Conservation (phyloP, 345 rosid genomes). For the Populus alba region DNA sequence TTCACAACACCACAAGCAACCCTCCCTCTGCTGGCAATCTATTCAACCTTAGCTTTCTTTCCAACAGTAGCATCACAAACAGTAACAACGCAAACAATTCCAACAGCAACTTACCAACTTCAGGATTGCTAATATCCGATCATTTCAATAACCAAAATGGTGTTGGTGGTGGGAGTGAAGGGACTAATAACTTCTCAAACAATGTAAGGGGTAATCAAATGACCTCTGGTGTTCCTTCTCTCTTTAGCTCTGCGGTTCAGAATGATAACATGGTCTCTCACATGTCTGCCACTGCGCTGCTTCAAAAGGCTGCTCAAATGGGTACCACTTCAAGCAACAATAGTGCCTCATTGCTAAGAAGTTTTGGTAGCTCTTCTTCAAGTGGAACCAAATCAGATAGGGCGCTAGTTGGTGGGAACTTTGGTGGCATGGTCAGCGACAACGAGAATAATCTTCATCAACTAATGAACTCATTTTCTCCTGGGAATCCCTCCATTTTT, state of each 20-base stretch:
- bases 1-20: constrained; percentile 28
- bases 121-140: constrained; percentile 36
- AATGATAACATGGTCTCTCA: constrained; percentile 44
- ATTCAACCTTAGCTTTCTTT: constrained; percentile 62
- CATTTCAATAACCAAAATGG: constrained; percentile 44
- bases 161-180: constrained; percentile 22
- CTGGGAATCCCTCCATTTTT: constrained; percentile 44
- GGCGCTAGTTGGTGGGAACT: constrained; percentile 11
- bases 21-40: constrained; percentile 31
- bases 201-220: constrained; percentile 41
- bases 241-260: constrained; percentile 51
- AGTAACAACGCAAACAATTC: constrained; percentile 31
- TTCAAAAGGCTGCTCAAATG: constrained; percentile 80
- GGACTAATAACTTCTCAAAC: constrained; percentile 40
- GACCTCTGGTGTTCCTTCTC: constrained; percentile 44
- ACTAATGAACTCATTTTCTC: constrained; percentile 52
- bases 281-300: constrained; percentile 80
- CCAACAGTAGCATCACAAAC: constrained; percentile 29
- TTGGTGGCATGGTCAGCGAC: constrained; percentile 42
- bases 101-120: constrained; percentile 28
- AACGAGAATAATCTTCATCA: constrained; percentile 57
- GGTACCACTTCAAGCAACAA: constrained; percentile 57
- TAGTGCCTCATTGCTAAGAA: constrained; percentile 50
- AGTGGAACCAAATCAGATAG: constrained; percentile 21
- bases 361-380: constrained; percentile 46